Conservation (phyloP, 352 stramenopile species). For the Globisporangium acanthophoron region DNA sequence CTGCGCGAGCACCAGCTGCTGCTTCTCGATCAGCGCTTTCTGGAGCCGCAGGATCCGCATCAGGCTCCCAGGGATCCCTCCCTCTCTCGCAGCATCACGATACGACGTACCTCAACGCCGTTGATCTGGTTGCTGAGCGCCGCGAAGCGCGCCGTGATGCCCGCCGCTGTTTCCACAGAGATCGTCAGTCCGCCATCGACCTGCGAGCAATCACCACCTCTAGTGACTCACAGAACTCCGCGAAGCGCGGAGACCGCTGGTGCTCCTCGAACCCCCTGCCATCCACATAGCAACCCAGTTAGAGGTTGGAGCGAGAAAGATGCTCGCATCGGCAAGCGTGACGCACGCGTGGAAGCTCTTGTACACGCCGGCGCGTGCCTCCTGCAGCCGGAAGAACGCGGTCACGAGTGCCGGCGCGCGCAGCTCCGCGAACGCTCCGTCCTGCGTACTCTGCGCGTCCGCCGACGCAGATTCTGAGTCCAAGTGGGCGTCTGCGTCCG, state of each 20-base stretch:
- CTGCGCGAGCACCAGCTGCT: slow-evolving; percentile 36
- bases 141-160: slow-evolving; percentile 61
- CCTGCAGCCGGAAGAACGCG: slow-evolving; percentile 51
- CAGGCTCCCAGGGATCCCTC: background rate
- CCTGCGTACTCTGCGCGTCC: background rate
- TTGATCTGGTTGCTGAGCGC: slow-evolving; percentile 69
- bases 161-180: slow-evolving; percentile 26
- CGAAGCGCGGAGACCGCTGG: slow-evolving; percentile 59
- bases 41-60: background rate
- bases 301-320: background rate
- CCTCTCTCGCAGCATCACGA: background rate
- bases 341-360: slow-evolving; percentile 49
- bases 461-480: background rate
- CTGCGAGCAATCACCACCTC: no score
- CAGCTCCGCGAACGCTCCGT: slow-evolving; percentile 10
- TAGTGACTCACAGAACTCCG: slow-evolving; percentile 48
- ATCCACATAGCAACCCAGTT: background rate
- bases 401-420: slow-evolving; percentile 23
- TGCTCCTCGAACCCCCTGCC: slow-evolving; percentile 57
- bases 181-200: background rate
- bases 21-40: slow-evolving; percentile 23
- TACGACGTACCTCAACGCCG: slow-evolving; percentile 42
- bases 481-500: slow-evolving; percentile 13
- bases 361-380: slow-evolving; percentile 68
- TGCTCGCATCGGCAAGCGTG: background rate